phyloP scores from a whole-genome alignment of 208 protist genomes.

The Balamuthia mandrillaris region DNA sequence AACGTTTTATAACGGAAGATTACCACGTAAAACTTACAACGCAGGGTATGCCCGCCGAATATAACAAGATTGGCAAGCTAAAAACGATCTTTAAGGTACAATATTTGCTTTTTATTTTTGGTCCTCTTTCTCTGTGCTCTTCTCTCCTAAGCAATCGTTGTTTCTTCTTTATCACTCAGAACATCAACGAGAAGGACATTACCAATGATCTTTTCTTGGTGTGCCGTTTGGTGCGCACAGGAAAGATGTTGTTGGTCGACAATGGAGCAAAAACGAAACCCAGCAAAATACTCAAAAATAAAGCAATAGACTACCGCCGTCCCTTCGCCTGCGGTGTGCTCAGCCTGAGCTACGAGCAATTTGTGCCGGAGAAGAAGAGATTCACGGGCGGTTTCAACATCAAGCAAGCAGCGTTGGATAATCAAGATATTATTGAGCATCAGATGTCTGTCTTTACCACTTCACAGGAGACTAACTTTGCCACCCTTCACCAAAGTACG shows the following conservation, averaged over 20 bases:
- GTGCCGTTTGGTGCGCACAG: slow-evolving; percentile 35
- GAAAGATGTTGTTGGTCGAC: slow-evolving; percentile 47
- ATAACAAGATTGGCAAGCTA: slow-evolving; percentile 41
- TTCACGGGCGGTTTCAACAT: too few species aligned
- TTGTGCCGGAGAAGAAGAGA: too few species aligned
- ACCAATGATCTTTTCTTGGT: slow-evolving; percentile 38
- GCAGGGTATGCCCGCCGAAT: slow-evolving; percentile 43
- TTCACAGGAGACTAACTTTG: slow-evolving; percentile 37
- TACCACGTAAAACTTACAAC: slow-evolving; percentile 35
- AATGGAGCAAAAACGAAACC: slow-evolving; percentile 4
- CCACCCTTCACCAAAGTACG: slow-evolving; percentile 37
- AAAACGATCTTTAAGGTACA: slow-evolving; percentile 45
- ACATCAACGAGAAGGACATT: slow-evolving; percentile 40
- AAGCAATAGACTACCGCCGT: too few species aligned
- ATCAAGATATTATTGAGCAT: slow-evolving; percentile 40
- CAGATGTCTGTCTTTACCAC: slow-evolving; percentile 44
- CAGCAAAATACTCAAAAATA: not conserved
- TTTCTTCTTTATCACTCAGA: not conserved
- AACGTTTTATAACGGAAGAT: slow-evolving; percentile 43
- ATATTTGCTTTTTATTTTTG: too few species aligned
- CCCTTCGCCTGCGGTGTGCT: slow-evolving; percentile 44
- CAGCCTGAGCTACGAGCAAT: too few species aligned
- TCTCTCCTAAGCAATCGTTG: not conserved
- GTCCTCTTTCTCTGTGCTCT: not conserved
- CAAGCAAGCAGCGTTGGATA: too few species aligned